Evolutionary conservation across 2,329 filamentous ascomycete genomes (phyloP).

Genomic region (Fusarium sp.): DNA sequence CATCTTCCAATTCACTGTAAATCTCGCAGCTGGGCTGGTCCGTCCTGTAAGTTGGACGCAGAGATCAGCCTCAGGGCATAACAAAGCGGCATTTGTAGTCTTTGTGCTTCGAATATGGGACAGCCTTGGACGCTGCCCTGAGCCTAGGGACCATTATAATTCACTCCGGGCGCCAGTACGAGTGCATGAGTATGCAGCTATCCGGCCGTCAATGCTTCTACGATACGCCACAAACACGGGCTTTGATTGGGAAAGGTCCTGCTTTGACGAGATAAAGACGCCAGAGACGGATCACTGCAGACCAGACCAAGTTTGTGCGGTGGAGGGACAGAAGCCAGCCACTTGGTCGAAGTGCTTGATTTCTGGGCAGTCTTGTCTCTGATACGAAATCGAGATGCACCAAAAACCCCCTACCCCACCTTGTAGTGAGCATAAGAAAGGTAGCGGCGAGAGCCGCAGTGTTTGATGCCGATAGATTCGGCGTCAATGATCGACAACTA

Average conservation of each 20-base stretch:
- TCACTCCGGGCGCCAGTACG: slow-evolving; percentile 34
- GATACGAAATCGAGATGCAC: slow-evolving; percentile 38
- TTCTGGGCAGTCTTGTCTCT: slow-evolving; percentile 35
- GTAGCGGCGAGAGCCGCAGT: slow-evolving; percentile 23
- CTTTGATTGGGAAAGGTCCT: slow-evolving; percentile 56
- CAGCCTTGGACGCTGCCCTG: slow-evolving; percentile 39
- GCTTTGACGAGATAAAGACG: slow-evolving; percentile 45
- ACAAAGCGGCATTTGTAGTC: slow-evolving; percentile 35
- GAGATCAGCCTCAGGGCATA: slow-evolving; percentile 21
- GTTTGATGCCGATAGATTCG: slow-evolving; percentile 21
- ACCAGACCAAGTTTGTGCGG: slow-evolving; percentile 38
- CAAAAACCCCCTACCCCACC: slow-evolving; percentile 18
- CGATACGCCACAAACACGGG: slow-evolving; percentile 62
- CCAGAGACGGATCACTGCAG: slow-evolving; percentile 50
- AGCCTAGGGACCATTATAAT: slow-evolving; percentile 39
- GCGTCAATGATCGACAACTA: slow-evolving; percentile 25
- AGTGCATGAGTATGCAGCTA: slow-evolving; percentile 63
- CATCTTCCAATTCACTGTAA: slow-evolving; percentile 16
- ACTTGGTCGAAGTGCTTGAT: slow-evolving; percentile 40
- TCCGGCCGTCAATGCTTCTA: slow-evolving; percentile 61
- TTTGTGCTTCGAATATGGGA: slow-evolving; percentile 30
- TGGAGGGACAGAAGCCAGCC: slow-evolving; percentile 35
- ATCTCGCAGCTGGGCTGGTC: slow-evolving; percentile 6
- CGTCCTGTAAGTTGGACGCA: slow-evolving; percentile 27
- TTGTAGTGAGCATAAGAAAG: slow-evolving; percentile 8